Evolutionary conservation across 352 stramenopile species (phyloP).

Genomic region (Phytopythium delawarense): DNA sequence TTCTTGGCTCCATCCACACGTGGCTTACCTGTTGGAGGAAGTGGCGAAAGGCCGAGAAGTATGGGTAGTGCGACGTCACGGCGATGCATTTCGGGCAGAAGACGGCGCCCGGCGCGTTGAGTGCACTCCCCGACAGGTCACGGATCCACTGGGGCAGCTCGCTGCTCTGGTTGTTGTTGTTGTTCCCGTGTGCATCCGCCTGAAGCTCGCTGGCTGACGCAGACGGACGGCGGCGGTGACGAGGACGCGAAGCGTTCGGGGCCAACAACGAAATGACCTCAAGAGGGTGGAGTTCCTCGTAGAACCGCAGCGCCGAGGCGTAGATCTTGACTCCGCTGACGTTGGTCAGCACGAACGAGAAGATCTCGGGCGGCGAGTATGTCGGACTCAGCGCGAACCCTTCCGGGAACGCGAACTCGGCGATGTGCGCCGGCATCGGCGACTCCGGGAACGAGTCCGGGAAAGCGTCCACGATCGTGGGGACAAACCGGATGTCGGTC

Average conservation of each 20-base stretch:
- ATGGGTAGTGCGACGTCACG: constrained; percentile 94
- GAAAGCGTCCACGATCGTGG: constrained; percentile 59
- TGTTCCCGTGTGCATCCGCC: constrained; percentile 19
- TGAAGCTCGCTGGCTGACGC: constrained; percentile 4
- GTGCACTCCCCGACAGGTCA: constrained; percentile 46
- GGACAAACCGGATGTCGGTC: constrained; percentile 66
- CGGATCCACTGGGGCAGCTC: constrained; percentile 73
- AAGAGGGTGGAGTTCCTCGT: constrained; percentile 74
- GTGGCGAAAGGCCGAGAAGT: constrained; percentile 92
- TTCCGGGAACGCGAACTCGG: constrained; percentile 79
- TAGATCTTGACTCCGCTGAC: constrained; percentile 80
- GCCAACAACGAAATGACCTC: constrained; percentile 74
- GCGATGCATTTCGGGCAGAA: constrained; percentile 93
- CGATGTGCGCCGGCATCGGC: constrained; percentile 57
- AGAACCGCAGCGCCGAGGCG: constrained; percentile 73
- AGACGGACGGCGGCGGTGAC: constrained; percentile 20
- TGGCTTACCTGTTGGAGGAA: constrained; percentile 92
- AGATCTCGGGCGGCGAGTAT: constrained; percentile 60
- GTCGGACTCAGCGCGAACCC: constrained; percentile 56
- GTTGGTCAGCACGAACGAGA: constrained; percentile 85
- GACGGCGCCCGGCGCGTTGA: constrained; percentile 47
- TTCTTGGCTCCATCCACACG: not conserved
- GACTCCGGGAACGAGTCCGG: constrained; percentile 56
- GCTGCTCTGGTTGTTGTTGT: constrained; percentile 41
- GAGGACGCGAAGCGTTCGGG: constrained; percentile 40